Evolutionary conservation across 257 asterid genomes (phyloP).

Genomic region (Linderniella brevidens): DNA sequence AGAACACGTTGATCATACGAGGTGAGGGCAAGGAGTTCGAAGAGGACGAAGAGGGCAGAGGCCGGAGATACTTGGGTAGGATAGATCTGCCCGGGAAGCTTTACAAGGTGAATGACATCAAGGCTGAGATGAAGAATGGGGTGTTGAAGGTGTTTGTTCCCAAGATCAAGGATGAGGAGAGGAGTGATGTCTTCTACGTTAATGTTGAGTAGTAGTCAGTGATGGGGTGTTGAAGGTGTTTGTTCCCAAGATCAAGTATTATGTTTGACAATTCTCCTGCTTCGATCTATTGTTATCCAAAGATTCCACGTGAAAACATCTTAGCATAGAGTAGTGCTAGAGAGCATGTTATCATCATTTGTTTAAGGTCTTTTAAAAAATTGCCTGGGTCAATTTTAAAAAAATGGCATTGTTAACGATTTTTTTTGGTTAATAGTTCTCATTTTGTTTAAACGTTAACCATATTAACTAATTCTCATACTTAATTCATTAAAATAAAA

Average conservation of each 20-base stretch:
- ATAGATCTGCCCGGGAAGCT: conserved; percentile 44
- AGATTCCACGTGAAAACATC: no score
- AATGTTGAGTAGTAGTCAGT: conserved; percentile 12
- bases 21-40: conserved; percentile 32
- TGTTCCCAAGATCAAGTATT: conserved; percentile 35
- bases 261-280: no score
- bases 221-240: conserved; percentile 31
- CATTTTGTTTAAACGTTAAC: no score
- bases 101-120: conserved; percentile 28
- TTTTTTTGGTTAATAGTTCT: no score
- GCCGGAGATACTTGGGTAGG: conserved; percentile 27
- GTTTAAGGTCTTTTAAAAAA: no score
- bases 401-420: no score
- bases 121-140: conserved; percentile 55
- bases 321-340: no score
- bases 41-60: conserved; percentile 25
- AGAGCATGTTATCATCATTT: no score
- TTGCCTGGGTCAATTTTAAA: no score
- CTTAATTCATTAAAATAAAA: no score
- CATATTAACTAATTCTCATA: no score
- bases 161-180: conserved; percentile 37
- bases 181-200: conserved; percentile 30
- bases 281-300: no score
- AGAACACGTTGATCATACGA: conserved; percentile 28
- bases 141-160: conserved; percentile 43